Conservation (phyloP, 1,139 yeast genomes). For the Taphrina communis region DNA sequence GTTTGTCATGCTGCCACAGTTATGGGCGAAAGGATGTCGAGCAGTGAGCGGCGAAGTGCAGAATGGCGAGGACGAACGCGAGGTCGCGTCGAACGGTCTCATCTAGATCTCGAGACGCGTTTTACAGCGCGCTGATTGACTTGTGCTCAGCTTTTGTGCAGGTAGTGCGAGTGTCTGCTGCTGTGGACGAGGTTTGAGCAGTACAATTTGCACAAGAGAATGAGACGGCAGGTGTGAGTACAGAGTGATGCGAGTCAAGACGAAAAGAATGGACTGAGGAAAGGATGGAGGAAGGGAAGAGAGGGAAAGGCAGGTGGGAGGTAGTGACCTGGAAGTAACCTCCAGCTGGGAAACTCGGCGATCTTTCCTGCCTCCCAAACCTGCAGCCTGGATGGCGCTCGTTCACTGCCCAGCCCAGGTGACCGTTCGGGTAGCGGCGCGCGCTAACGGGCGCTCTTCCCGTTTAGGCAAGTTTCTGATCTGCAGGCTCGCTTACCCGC, state of each 20-base stretch:
- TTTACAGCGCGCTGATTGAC: background rate
- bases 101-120: conserved; percentile 11
- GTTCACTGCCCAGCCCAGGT: background rate
- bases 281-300: too few species aligned
- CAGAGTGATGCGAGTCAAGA: too few species aligned
- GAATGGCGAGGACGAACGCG: background rate
- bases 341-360: too few species aligned
- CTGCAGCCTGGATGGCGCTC: background rate
- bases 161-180: background rate
- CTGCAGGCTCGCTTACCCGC: background rate
- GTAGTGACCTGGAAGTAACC: too few species aligned
- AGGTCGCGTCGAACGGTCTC: conserved; percentile 15
- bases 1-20: conserved; percentile 1
- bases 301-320: too few species aligned
- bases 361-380: too few species aligned
- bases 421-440: background rate
- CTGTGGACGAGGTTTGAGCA: too few species aligned
- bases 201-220: too few species aligned
- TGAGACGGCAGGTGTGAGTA: too few species aligned
- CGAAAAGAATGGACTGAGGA: too few species aligned
- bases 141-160: too few species aligned
- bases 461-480: background rate
- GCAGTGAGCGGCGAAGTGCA: conserved; percentile 2
- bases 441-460: background rate
- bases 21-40: conserved; percentile 17